A percentile compares a stretch with the other conserved stretches of the same genome.
Conservation (phyloP, 495 filamentous ascomycete genomes). For the Penicillium taxi region DNA sequence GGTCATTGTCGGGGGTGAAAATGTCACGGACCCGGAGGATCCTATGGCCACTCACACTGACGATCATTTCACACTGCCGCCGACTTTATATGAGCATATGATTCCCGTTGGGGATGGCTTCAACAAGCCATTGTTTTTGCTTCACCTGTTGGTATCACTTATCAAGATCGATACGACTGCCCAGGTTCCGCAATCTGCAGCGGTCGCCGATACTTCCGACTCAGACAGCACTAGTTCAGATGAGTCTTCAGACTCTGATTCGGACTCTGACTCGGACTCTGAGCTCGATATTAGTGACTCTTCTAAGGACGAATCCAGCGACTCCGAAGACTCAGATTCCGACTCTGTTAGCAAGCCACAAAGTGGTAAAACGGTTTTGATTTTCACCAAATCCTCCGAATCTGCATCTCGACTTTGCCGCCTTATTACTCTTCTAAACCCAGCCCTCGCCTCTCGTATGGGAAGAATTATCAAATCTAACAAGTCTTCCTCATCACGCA, state of each 20-base stretch:
- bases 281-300: slow-evolving; percentile 15
- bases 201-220: slow-evolving; percentile 12
- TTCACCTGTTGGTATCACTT: slow-evolving; percentile 33
- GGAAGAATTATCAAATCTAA: slow-evolving; percentile 70
- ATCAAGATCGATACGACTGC: slow-evolving; percentile 23
- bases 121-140: slow-evolving; percentile 78
- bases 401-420: slow-evolving; percentile 69
- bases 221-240: too few species aligned
- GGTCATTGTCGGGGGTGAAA: slow-evolving; percentile 57
- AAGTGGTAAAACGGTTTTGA: slow-evolving; percentile 44
- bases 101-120: slow-evolving; percentile 65
- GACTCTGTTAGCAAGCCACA: slow-evolving; percentile 9
- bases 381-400: slow-evolving; percentile 87
- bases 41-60: slow-evolving; percentile 18
- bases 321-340: slow-evolving; percentile 14
- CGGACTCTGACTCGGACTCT: slow-evolving; percentile 19
- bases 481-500: slow-evolving; percentile 54
- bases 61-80: slow-evolving; percentile 53
- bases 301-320: slow-evolving; percentile 17
- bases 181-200: slow-evolving; percentile 4
- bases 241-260: slow-evolving; percentile 11
- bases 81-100: slow-evolving; percentile 61
- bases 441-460: slow-evolving; percentile 46
- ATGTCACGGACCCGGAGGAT: slow-evolving; percentile 24
- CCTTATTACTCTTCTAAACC: slow-evolving; percentile 62